Conservation (phyloP, 148 eudicot genomes). For the Chenopodium suecicum region DNA sequence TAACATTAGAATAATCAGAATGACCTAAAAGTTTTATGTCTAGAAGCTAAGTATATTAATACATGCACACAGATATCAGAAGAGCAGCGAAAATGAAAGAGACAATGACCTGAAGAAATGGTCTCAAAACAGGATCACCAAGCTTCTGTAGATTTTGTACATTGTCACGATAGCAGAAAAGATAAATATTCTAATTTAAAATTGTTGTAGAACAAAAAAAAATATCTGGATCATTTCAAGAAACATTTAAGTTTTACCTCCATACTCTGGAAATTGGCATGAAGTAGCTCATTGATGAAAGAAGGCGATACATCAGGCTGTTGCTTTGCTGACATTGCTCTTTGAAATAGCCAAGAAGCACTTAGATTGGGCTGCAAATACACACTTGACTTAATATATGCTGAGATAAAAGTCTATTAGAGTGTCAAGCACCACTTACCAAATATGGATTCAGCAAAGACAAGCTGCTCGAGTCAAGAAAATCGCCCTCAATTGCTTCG, state of each 20-base stretch:
- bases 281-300: conserved; percentile 83
- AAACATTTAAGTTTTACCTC: conserved; percentile 44
- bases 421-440: conserved; percentile 43
- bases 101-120: conserved; percentile 87
- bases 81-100: conserved; percentile 2
- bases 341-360: conserved; percentile 96
- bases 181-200: background rate
- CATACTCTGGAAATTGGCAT: conserved; percentile 82
- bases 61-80: background rate
- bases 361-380: conserved; percentile 83
- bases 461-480: conserved; percentile 63
- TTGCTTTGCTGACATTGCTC: conserved; percentile 96
- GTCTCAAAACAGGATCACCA: conserved; percentile 91
- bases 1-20: background rate
- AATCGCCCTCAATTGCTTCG: conserved; percentile 58
- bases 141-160: conserved; percentile 55
- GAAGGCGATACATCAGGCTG: conserved; percentile 67
- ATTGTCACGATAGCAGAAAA: background rate
- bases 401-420: background rate
- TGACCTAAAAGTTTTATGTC: background rate
- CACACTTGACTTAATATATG: background rate
- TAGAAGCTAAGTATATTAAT: background rate
- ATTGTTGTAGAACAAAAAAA: background rate
- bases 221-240: background rate
- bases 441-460: conserved; percentile 91